Conservation (phyloP, 1,284 basidiomycete genomes). For the Tetrapyrgos nigripes region DNA sequence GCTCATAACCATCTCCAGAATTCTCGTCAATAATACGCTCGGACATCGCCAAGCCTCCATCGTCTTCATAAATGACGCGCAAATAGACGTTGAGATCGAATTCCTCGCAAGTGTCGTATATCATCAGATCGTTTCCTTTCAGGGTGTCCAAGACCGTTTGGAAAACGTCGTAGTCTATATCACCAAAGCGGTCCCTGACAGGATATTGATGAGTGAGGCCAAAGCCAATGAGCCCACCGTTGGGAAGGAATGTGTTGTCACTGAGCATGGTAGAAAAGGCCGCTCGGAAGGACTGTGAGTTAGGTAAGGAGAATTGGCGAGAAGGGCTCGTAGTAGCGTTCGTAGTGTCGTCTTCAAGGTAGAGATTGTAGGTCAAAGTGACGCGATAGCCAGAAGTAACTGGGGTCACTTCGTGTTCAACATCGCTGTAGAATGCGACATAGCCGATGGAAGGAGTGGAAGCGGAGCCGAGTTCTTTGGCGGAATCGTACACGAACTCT, state of each 20-base stretch:
- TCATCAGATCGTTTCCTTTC: not conserved
- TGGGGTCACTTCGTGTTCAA: constrained; percentile 48
- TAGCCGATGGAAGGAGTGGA: constrained; percentile 31
- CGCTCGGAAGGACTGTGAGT: no score
- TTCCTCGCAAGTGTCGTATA: not conserved
- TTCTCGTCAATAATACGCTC: no score
- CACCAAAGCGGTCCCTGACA: not conserved
- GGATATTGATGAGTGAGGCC: constrained; percentile 37
- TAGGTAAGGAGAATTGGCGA: constrained; percentile 14
- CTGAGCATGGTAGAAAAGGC: constrained; percentile 27
- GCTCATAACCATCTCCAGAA: no score
- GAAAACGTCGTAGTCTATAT: not conserved
- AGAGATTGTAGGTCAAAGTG: constrained; percentile 47
- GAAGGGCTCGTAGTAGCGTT: not conserved
- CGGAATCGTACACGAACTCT: constrained; percentile 42
- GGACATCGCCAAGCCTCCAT: no score
- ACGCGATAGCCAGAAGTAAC: constrained; percentile 46
- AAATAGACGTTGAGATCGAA: not conserved
- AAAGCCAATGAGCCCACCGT: constrained; percentile 43
- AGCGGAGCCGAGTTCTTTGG: constrained; percentile 19
- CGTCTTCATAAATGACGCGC: no score
- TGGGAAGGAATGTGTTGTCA: constrained; percentile 40
- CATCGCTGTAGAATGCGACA: constrained; percentile 48
- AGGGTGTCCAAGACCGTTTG: not conserved
- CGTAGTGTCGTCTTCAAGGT: constrained; percentile 22